Evolutionary conservation across 805 yeast genomes (phyloP).

Genomic region (Wickerhamomyces xylosicus): DNA sequence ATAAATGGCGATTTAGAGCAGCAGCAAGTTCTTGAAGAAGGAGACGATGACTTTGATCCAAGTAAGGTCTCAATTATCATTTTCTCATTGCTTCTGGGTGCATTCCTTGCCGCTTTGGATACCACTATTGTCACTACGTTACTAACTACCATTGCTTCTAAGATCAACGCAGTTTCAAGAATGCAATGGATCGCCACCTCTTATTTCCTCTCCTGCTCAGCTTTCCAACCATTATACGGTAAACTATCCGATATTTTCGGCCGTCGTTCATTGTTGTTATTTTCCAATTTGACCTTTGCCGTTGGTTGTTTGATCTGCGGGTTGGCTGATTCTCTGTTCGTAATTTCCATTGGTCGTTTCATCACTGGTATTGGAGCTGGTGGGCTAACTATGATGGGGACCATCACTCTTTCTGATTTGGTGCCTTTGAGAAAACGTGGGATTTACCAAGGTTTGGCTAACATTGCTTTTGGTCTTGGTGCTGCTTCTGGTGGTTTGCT

Average conservation of each 20-base stretch:
- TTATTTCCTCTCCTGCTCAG: constrained; percentile 50
- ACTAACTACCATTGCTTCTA: constrained; percentile 54
- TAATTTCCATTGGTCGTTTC: constrained; percentile 43
- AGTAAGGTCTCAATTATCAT: not conserved
- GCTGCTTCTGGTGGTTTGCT: constrained; percentile 60
- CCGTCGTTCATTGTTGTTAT: constrained; percentile 32
- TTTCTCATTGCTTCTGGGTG: not conserved
- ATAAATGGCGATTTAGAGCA: too few species aligned
- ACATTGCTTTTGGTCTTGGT: constrained; percentile 51
- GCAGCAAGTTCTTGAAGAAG: not conserved
- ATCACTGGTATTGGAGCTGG: constrained; percentile 86
- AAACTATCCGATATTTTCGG: constrained; percentile 59
- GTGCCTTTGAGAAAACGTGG: constrained; percentile 45
- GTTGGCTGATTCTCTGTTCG: constrained; percentile 10
- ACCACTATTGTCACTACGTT: constrained; percentile 56
- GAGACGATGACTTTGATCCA: not conserved
- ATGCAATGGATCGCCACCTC: constrained; percentile 64
- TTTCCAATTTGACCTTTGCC: constrained; percentile 28
- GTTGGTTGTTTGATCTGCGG: constrained; percentile 36
- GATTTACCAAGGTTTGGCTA: constrained; percentile 41
- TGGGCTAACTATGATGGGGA: constrained; percentile 61
- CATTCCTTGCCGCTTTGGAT: constrained; percentile 50
- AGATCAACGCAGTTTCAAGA: constrained; percentile 47
- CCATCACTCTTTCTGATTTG: constrained; percentile 55
- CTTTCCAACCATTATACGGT: constrained; percentile 59